Evolutionary conservation across 2,329 filamentous ascomycete species (phyloP), one percentile per base, ranked within the genome.

Genomic region (Trichoderma semiorbis): DNA sequence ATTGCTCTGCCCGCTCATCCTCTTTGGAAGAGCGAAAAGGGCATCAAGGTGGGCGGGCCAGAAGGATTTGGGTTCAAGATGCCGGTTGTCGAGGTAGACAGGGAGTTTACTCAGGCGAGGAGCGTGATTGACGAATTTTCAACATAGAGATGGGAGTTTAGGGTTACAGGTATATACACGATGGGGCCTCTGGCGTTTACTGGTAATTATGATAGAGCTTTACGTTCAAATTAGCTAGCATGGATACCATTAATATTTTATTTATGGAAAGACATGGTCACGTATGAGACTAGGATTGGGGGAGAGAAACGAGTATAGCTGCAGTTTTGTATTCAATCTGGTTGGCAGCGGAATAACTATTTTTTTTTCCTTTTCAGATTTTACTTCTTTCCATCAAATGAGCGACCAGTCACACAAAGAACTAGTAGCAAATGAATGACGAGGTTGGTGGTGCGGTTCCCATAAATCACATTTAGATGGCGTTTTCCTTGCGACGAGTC

Each of bases 401-500:
- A 71, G 63, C 30, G 62, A 53, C 69, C 26, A 36, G 47, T 63
- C 70, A 66, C n/a, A 28, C 62, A 43, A 63, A 63, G 32, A 43
- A 47, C 39, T 32, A 70, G 28, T 60, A 68, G 5, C 53, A 58
- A 70, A 70, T 70, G 68, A 70, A 55, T 70, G 60, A 69, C 58
- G 12, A 7, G 24, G 26, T 26, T 11, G 26, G 39, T 34, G 24
- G 5, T 36, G 39, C 3, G 3, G n/a, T 5, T 24, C 16, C 57
- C 57, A 69, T 7, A 24, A 24, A 32, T 24, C 7, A 18, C 60
- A 50, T 67, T 58, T 61, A 69, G 21, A 65, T 24, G n/a, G 86
- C 87, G 77, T 94, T 94, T 86, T 96, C 89, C 77, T 88, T 88
- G 88, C 93, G 92, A 76, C 94, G 90, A 76, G 89, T 82, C 47